Evolutionary conservation across 768 basidiomycete species (phyloP), one percentile per base, ranked within the genome.

Genomic region (Lentinus tigrinus): DNA sequence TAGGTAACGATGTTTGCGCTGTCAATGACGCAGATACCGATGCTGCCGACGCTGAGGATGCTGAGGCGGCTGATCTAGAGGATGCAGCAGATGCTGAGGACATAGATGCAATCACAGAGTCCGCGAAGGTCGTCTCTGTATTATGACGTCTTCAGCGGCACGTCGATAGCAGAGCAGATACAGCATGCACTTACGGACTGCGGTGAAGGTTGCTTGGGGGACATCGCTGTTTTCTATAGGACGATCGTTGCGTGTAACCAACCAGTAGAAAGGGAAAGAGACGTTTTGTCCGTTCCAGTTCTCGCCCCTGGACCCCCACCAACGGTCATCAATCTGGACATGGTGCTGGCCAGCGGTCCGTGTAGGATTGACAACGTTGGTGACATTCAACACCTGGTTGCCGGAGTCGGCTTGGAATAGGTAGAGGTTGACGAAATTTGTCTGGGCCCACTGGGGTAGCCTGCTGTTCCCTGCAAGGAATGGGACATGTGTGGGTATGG

Each of bases 351-450:
- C 85, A 2, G 86, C 82, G 19, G 78, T 81, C 65, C 81, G 81
- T 26, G 73, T 63, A 3, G 84, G 80, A 55, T 83, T 82, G 0
- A 64, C 4, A 36, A 73, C 60, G 58, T 83, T 75, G 6, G 24
- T 66, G 52, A 74, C 80, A 56, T 74, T 74, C 23, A 78, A 71
- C 19, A 90, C 74, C 61, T 78, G 74, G 36, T 74, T 26, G 42
- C 77, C 77, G 5, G 88, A 84, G 67, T 91, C 89, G 26, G 81
- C 92, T 57, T 85, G 85, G 71, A 83, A 87, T 52, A 95, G 87
- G 74, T 82, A 93, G 62, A 94, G 76, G 71, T 94, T 80, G 67
- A 94, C 89, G 19, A 69, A 63, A 63, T 85, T 81, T 31, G 70
- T 77, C 72, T 88, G 87, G 37, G 79, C 80, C 50, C 88, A 76